Evolutionary conservation across 1,139 yeast genomes (phyloP).

Genomic region (Nakaseomyces delphensis): DNA sequence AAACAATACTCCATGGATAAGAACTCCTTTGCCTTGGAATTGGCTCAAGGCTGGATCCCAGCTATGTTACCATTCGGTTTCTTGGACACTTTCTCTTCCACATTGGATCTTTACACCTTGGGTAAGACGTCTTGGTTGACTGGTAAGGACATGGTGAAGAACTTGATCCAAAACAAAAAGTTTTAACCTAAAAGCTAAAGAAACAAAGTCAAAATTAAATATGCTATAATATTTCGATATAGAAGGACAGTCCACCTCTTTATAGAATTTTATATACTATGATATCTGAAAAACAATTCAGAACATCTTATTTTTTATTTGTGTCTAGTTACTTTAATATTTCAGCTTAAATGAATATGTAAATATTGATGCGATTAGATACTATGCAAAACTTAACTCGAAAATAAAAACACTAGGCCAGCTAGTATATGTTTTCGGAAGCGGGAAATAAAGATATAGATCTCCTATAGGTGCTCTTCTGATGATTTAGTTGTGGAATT

Average conservation of each 20-base stretch:
- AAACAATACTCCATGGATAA: slow-evolving; percentile 83
- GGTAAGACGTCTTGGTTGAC: slow-evolving; percentile 63
- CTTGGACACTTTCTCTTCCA: slow-evolving; percentile 67
- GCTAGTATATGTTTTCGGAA: slow-evolving; percentile 12
- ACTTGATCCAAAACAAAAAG: slow-evolving; percentile 45
- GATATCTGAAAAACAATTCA: no score
- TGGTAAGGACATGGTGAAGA: slow-evolving; percentile 64
- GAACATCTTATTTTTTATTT: no score
- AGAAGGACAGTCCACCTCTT: no score
- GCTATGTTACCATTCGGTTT: slow-evolving; percentile 96
- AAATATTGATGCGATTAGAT: no score
- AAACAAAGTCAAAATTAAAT: not conserved
- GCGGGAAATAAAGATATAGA: slow-evolving; percentile 13
- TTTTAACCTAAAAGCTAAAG: slow-evolving; percentile 36
- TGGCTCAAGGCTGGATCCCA: slow-evolving; percentile 99
- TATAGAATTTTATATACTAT: no score
- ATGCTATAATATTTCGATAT: no score
- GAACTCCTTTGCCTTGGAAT: slow-evolving; percentile 79
- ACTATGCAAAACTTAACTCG: no score
- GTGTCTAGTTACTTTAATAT: no score
- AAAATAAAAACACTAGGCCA: slow-evolving; percentile 5
- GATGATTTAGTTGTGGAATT: slow-evolving; percentile 4
- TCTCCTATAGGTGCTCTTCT: slow-evolving; percentile 9
- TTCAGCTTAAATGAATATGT: no score
- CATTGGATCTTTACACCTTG: slow-evolving; percentile 67